Percentiles rank a stretch among this genome's conserved stretches.
Conservation (phyloP, 495 filamentous ascomycete species). For the Penicillium soppii region DNA sequence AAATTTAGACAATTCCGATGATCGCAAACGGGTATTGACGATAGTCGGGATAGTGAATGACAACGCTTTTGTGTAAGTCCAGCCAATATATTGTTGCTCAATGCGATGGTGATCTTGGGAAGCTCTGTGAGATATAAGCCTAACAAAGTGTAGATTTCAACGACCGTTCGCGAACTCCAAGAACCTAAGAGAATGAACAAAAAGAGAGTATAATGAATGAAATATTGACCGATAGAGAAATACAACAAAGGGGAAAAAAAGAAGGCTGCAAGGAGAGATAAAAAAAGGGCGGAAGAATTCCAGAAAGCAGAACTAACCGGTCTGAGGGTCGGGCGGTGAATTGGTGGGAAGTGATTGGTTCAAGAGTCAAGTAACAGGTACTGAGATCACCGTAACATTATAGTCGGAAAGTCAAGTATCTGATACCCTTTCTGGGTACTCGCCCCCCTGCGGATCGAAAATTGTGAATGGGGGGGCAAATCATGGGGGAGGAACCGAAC, state of each 20-base stretch:
- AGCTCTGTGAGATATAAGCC: constrained; percentile 1
- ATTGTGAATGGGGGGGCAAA: constrained; percentile 18
- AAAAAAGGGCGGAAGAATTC: constrained; percentile 25
- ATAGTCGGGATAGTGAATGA: not conserved
- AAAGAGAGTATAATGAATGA: constrained; percentile 13
- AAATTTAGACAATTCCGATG: not conserved
- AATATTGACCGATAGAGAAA: not conserved
- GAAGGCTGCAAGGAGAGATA: constrained; percentile 18
- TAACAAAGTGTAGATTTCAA: not conserved
- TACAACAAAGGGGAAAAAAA: constrained; percentile 11
- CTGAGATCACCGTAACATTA: not conserved
- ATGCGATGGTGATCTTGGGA: not conserved
- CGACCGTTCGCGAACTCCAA: constrained; percentile 10
- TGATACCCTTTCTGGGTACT: not conserved
- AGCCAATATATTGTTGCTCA: not conserved
- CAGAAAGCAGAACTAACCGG: constrained; percentile 17
- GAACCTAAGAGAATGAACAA: constrained; percentile 3
- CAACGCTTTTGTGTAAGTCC: not conserved
- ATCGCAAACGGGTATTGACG: not conserved
- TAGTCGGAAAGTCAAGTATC: not conserved
- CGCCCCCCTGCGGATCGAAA: constrained; percentile 6
- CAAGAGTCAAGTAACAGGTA: not conserved
- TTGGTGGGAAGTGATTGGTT: constrained; percentile 18
- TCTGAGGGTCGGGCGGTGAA: constrained; percentile 30
- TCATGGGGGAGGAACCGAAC: constrained; percentile 13